These are phyloP conservation scores for Thuja plicata DNA, from an alignment of 83 land plant genomes.

Conservation along the genomic window DNA sequence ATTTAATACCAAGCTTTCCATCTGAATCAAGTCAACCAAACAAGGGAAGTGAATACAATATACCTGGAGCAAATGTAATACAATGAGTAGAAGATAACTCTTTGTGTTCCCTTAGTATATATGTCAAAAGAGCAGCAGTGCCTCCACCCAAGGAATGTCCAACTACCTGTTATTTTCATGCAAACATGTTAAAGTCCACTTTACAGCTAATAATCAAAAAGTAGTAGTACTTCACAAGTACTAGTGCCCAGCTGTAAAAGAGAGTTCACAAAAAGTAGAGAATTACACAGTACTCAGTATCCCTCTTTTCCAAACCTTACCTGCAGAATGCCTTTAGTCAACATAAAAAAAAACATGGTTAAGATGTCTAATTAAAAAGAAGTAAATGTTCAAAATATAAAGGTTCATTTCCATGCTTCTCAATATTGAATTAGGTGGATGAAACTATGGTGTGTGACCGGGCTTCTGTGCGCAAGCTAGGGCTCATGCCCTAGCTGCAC, in stretches of 20 bases:
- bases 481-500: too few relatives aligned
- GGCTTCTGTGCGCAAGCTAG: too few relatives aligned
- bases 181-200: not conserved
- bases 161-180: constrained; percentile 48
- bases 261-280: not conserved
- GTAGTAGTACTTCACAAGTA: too few relatives aligned
- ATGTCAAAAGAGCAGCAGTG: constrained; percentile 77
- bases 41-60: not conserved
- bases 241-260: not conserved
- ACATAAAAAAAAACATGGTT: not conserved
- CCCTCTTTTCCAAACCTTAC: not conserved
- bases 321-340: not conserved
- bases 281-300: not conserved
- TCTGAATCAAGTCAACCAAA: not conserved
- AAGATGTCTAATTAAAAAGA: not conserved
- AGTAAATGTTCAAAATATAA: too few relatives aligned
- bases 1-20: not conserved
- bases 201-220: not conserved
- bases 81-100: constrained; percentile 65
- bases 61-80: constrained; percentile 87
- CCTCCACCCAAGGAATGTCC: constrained; percentile 90
- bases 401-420: too few relatives aligned
- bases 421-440: too few relatives aligned
- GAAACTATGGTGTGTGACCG: too few relatives aligned
- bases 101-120: constrained; percentile 65